Percentiles rank a stretch among this genome's conserved stretches.
These are phyloP conservation scores for Citrus reticulata DNA, from an alignment of 345 rosid species.

Conservation along the genomic window DNA sequence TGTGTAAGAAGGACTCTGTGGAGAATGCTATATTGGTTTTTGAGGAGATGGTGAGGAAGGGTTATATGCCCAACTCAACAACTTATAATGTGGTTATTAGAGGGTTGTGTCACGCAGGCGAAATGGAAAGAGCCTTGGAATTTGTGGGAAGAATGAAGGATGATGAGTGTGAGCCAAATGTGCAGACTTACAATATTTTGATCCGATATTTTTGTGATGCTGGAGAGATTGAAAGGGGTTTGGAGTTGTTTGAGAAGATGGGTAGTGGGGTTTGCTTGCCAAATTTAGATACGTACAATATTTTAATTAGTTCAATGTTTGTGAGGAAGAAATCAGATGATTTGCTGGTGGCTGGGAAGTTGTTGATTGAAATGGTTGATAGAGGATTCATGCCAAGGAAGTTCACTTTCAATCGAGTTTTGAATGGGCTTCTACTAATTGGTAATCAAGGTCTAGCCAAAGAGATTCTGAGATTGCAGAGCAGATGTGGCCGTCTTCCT, in stretches of 20 bases:
- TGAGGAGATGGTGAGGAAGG: slow-evolving; percentile 77
- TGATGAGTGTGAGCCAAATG: slow-evolving; percentile 65
- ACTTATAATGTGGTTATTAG: slow-evolving; percentile 76
- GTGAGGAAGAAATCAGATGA: slow-evolving; percentile 75
- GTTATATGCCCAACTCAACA: slow-evolving; percentile 58
- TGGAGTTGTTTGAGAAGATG: slow-evolving; percentile 72
- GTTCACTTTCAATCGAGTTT: slow-evolving; percentile 67
- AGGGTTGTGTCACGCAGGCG: slow-evolving; percentile 75
- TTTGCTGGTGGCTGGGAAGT: slow-evolving; percentile 71
- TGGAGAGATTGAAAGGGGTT: slow-evolving; percentile 66
- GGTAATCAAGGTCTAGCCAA: slow-evolving; percentile 78
- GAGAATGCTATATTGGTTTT: slow-evolving; percentile 68
- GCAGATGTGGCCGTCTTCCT: slow-evolving; percentile 56
- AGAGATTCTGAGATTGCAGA: slow-evolving; percentile 71
- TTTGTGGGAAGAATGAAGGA: slow-evolving; percentile 62
- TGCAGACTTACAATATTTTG: slow-evolving; percentile 73
- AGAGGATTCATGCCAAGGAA: slow-evolving; percentile 82
- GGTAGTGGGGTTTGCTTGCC: slow-evolving; percentile 63
- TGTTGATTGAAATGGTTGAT: slow-evolving; percentile 87
- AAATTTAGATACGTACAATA: slow-evolving; percentile 79
- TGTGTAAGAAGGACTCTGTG: slow-evolving; percentile 86
- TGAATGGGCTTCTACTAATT: slow-evolving; percentile 78
- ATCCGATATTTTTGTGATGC: slow-evolving; percentile 64
- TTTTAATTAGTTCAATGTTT: slow-evolving; percentile 83
- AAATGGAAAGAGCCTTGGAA: slow-evolving; percentile 55